Base-by-base conservation (phyloP, 1,284 basidiomycete genomes). In the Leccinum insigne region DNA sequence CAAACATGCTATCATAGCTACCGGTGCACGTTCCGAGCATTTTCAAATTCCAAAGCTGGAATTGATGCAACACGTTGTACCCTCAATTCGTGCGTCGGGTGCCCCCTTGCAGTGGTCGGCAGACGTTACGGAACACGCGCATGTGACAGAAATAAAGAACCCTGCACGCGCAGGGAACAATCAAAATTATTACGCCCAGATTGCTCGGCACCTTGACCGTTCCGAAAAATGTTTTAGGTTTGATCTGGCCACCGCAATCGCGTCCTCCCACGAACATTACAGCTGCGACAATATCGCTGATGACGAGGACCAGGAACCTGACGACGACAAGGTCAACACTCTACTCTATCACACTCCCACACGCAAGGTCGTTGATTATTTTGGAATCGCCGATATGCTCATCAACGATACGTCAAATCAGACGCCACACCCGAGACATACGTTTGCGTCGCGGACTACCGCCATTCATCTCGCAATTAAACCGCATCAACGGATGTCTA, bases 71-170 rank as follows among this genome's bases (percentile, higher is more conserved):
- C 23, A 56, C 14, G 26, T 56, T 29, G 54, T 26, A 16, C 54
- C 54, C 11, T 56, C 54, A 6, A 56, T 56, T 16, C 54, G 23
- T 29, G 54, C 13, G 13, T 56, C 54, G 5, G 49, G 49, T 54
- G n/a, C 49, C n/a, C 49, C 49, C 9, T 10, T 54, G 49, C 49
- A 54, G 49, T 63, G 47, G 58, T 58, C n/a, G n/a, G 63, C 63
- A 2, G 44, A 63, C 16, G 11, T 59, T 10, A 63, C 32, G 9
- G 58, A 59, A 23, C 63, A 60, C 23, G 35, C 58, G 5, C 63
- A 64, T 42, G 23, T 59, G 6, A 5, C 44, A 3, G 63, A 35
- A 14, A 64, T 64, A 35, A 64, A 64, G 58, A 44, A 16, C 7
- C 63, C 58, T 4, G 58, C 58, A 9, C 10, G 16, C 6, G 21